These are phyloP conservation scores for Stereum hirsutum DNA, from an alignment of 1,284 basidiomycete species.

Conservation along the genomic window DNA sequence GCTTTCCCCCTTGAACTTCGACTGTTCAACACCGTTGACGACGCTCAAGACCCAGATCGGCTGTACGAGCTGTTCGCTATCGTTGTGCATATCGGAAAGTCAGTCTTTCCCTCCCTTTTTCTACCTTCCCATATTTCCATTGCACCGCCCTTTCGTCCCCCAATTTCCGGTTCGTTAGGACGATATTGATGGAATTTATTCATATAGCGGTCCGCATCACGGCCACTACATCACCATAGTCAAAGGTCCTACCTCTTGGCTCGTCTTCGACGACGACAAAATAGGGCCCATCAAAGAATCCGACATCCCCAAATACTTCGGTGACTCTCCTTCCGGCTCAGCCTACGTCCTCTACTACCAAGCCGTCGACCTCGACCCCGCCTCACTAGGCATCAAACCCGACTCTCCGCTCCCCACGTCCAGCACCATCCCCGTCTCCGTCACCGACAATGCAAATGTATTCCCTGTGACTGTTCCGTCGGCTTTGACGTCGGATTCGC, in stretches of 20 bases:
- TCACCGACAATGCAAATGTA: conserved; percentile 13
- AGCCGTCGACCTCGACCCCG: conserved; percentile 75
- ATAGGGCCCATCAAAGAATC: conserved; percentile 82
- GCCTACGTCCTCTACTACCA: conserved; percentile 99
- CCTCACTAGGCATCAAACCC: conserved; percentile 54
- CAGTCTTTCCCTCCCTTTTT: background rate
- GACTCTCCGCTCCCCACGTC: conserved; percentile 11
- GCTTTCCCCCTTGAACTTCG: conserved; percentile 93
- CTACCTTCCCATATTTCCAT: background rate
- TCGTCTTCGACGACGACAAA: conserved; percentile 93
- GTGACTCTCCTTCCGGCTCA: conserved; percentile 81
- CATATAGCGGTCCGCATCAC: conserved; percentile 80
- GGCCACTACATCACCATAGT: conserved; percentile 97
- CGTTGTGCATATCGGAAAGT: conserved; percentile 97
- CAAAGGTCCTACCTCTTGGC: conserved; percentile 80
- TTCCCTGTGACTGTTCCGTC: conserved; percentile 17
- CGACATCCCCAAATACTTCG: conserved; percentile 92
- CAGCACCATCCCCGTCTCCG: background rate
- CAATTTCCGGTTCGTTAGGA: background rate
- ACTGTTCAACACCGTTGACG: conserved; percentile 95
- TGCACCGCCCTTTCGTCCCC: background rate
- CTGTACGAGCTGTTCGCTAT: conserved; percentile 93
- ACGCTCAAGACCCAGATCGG: conserved; percentile 80
- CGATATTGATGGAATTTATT: conserved; percentile 4
- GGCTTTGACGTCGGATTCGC: too few relatives aligned